phyloP scores from a whole-genome alignment of 225 moss, liverwort and hornwort genomes.

The Antitrichia curtipendula region DNA sequence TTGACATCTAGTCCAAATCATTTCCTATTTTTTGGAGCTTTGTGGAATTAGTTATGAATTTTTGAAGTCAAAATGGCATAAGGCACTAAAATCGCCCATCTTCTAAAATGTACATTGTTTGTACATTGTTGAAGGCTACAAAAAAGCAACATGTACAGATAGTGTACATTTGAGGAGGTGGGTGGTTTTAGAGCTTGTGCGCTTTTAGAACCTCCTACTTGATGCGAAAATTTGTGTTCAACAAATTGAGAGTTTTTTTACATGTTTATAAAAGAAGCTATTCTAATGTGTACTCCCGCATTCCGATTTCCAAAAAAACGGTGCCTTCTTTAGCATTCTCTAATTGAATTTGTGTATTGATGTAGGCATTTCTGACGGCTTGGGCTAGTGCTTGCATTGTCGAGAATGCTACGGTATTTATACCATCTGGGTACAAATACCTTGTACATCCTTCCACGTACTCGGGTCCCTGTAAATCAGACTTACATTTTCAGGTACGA shows the following conservation, averaged over 20 bases:
- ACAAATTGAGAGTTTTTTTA: not conserved
- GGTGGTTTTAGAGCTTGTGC: too few species aligned
- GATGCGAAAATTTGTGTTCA: not conserved
- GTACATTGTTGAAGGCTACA: too few species aligned
- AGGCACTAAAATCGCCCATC: too few species aligned
- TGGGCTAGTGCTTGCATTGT: conserved; percentile 50
- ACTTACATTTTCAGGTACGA: conserved; percentile 1
- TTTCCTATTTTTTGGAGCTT: too few species aligned
- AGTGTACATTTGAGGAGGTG: too few species aligned
- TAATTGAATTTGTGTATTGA: not conserved
- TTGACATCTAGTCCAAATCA: too few species aligned
- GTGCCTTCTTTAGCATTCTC: not conserved
- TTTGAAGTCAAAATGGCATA: too few species aligned
- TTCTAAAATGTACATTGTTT: too few species aligned
- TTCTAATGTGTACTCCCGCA: not conserved
- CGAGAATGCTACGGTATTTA: not conserved
- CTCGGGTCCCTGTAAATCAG: conserved; percentile 27
- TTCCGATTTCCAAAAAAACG: not conserved
- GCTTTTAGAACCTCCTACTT: too few species aligned
- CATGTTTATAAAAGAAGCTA: not conserved
- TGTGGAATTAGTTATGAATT: too few species aligned
- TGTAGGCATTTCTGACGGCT: conserved; percentile 52
- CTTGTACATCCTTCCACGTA: conserved; percentile 41
- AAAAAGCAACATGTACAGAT: too few species aligned
- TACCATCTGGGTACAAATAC: conserved; percentile 39